Evolutionary conservation across 139 green algal species (phyloP), one percentile per base, ranked within the genome.

Genomic region (Asterochloris sp.): DNA sequence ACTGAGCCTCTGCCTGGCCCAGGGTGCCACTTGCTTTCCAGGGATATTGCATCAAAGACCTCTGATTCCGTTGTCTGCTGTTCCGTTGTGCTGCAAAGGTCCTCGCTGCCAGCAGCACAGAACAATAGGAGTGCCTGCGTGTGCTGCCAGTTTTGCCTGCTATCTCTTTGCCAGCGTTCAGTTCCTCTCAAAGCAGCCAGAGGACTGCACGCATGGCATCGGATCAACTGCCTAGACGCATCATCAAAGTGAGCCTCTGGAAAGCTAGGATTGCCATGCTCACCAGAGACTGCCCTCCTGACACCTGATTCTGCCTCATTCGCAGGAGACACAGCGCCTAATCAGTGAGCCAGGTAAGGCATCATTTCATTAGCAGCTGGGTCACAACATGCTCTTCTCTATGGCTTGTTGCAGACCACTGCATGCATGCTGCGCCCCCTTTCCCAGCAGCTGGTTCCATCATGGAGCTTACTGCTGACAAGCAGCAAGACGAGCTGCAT

Each of bases 261-360:
- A 23, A 21, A n/a, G 60, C 77, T 60, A 26, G 63, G 62, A 24
- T 63, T 69, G 15, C 60, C 16, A 19, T 62, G 13, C 26, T 19
- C 12, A 12, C 11, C 19, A 60, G 11, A 63, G 62, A 16, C 54
- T 12, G 28, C 16, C 17, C 12, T 64, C 12, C 63, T 10, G 12
- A 17, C 27, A 14, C 10, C 29, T 23, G 38, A 23, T 23, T 0
- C 24, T 61, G 62, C 54, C 74, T 12, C 76, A 80, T 24, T 19
- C 75, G 84, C 89, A 96, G 93, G 97, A 99, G 83, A 99, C 96
- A 13, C 97, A 99, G 86, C 90, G 96, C 38, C 85, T 99, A n/a
- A 80, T 99, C n/a, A 96, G 86, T 67, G 97, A 99, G 80, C 97
- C 97, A 84, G 94, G 93, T 96, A 71, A 14, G 87, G 11, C 17